phyloP scores from a whole-genome alignment of 345 rosid genomes.

The Brassica carinata region DNA sequence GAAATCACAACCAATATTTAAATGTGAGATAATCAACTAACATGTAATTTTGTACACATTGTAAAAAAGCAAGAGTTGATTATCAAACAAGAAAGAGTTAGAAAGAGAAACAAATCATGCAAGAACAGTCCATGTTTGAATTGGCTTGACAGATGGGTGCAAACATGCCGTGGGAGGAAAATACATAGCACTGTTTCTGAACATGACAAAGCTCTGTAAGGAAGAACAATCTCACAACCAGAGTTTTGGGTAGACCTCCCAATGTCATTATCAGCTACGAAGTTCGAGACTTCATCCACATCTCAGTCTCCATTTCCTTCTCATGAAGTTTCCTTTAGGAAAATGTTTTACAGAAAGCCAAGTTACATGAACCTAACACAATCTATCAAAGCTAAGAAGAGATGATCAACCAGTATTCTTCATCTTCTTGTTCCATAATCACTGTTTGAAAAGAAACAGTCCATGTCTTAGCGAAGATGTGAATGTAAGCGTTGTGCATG shows the following conservation, averaged over 20 bases:
- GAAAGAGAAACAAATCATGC: slow-evolving; percentile 46
- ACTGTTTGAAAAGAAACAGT: slow-evolving; percentile 45
- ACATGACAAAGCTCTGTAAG: slow-evolving; percentile 55
- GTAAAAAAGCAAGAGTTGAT: no score
- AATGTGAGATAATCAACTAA: background rate
- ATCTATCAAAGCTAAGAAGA: slow-evolving; percentile 74
- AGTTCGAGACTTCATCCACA: slow-evolving; percentile 65
- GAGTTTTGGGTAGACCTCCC: slow-evolving; percentile 54
- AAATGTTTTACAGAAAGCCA: slow-evolving; percentile 56
- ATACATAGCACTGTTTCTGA: slow-evolving; percentile 42
- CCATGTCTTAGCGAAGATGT: slow-evolving; percentile 54
- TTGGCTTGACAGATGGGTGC: slow-evolving; percentile 90
- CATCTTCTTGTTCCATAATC: slow-evolving; percentile 35
- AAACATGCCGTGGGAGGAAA: slow-evolving; percentile 59
- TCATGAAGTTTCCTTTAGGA: slow-evolving; percentile 46
- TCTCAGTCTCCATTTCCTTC: slow-evolving; percentile 51
- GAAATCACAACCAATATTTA: background rate
- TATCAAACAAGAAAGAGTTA: slow-evolving; percentile 44
- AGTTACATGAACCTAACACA: slow-evolving; percentile 77
- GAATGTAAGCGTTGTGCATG: slow-evolving; percentile 54
- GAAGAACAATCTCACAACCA: slow-evolving; percentile 61
- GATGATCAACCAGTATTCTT: slow-evolving; percentile 36
- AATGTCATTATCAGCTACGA: slow-evolving; percentile 53
- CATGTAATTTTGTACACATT: background rate
- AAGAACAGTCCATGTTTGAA: slow-evolving; percentile 57